Conservation (phyloP, 805 yeast species). For the Kluyveromyces nonfermentans region DNA sequence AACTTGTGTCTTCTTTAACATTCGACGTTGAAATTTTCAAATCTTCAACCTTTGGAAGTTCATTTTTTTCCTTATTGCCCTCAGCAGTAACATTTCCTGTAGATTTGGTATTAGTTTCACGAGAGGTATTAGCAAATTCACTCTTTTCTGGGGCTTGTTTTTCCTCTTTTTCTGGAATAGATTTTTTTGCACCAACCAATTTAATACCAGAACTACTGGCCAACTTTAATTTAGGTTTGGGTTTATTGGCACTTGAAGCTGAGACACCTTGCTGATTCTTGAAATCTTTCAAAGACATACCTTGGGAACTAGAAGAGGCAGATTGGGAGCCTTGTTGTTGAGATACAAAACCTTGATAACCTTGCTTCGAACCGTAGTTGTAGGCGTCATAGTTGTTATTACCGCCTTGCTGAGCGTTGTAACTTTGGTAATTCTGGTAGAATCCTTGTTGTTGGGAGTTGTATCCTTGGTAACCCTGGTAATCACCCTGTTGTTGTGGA, state of each 20-base stretch:
- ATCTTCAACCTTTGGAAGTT: constrained; percentile 25
- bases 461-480: constrained; percentile 10
- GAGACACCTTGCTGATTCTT: constrained; percentile 51
- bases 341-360: constrained; percentile 18
- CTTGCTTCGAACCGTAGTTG: constrained; percentile 18
- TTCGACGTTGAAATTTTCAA: constrained; percentile 19
- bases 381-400: constrained; percentile 25
- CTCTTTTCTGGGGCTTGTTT: constrained; percentile 22
- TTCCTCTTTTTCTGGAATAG: constrained; percentile 24
- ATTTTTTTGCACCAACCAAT: constrained; percentile 42
- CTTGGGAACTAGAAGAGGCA: constrained; percentile 31
- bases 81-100: constrained; percentile 7
- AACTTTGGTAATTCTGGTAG: constrained; percentile 18
- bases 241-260: constrained; percentile 34
- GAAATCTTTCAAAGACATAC: constrained; percentile 76
- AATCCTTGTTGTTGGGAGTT: constrained; percentile 10
- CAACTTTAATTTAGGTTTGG: constrained; percentile 61
- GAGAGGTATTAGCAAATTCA: constrained; percentile 10
- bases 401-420: constrained; percentile 19
- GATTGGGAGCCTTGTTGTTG: constrained; percentile 12
- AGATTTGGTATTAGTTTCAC: constrained; percentile 12
- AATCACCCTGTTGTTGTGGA: constrained; percentile 7
- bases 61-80: constrained; percentile 12
- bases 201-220: constrained; percentile 58
- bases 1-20: constrained; percentile 23